phyloP scores from a whole-genome alignment of 495 filamentous ascomycete species.

The Talaromyces proteolyticus region DNA sequence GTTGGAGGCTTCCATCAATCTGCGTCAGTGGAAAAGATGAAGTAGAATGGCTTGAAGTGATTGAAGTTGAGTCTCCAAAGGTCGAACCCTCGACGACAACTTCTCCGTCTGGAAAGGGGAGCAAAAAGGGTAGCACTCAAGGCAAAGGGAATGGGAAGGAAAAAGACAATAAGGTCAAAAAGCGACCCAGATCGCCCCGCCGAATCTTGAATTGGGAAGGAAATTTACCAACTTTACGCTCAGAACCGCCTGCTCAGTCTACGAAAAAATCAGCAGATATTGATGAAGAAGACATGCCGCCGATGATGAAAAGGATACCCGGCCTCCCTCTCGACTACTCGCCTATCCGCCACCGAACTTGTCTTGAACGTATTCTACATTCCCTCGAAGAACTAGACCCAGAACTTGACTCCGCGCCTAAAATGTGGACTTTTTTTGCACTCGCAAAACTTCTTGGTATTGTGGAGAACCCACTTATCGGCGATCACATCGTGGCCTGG shows the following conservation, averaged over 20 bases:
- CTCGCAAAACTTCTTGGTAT: constrained; percentile 54
- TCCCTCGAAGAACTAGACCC: constrained; percentile 43
- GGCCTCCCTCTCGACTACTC: constrained; percentile 48
- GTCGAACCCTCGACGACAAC: neutral
- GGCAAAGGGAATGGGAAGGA: neutral
- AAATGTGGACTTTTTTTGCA: constrained; percentile 56
- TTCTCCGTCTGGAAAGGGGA: neutral
- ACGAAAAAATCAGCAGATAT: neutral
- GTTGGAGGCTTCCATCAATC: constrained; percentile 39
- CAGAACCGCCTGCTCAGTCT: neutral
- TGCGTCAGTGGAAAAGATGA: constrained; percentile 33
- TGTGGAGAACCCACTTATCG: constrained; percentile 23
- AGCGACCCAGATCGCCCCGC: neutral
- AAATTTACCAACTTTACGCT: constrained; percentile 5
- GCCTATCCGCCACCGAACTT: constrained; percentile 51
- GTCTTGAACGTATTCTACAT: constrained; percentile 52
- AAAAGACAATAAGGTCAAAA: neutral
- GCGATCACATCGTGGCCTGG: constrained; percentile 38
- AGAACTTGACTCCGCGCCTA: constrained; percentile 56
- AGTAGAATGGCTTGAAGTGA: constrained; percentile 2
- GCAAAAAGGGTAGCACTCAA: neutral
- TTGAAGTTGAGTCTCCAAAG: neutral
- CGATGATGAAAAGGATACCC: neutral
- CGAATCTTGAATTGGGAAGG: constrained; percentile 6
- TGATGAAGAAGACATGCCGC: neutral